phyloP scores from a whole-genome alignment of 345 rosid species.

The Sonneratia caseolaris region DNA sequence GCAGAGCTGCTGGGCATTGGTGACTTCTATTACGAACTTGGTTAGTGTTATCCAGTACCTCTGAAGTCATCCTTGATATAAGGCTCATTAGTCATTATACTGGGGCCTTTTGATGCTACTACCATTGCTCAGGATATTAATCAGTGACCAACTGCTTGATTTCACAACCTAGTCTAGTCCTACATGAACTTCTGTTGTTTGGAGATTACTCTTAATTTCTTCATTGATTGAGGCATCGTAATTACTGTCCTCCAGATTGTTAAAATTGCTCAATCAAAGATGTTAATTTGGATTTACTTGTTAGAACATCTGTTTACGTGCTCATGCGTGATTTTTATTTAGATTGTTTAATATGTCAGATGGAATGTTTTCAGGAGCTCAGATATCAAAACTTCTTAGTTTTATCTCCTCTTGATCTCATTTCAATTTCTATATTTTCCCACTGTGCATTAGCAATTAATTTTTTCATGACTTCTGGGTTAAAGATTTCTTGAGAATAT shows the following conservation, averaged over 20 bases:
- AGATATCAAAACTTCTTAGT: neutral
- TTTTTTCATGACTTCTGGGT: no score
- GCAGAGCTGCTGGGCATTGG: conserved; percentile 95
- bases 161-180: neutral
- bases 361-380: neutral
- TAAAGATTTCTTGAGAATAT: no score
- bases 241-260: no score
- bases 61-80: neutral
- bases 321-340: neutral
- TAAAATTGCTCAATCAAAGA: neutral
- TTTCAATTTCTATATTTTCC: no score
- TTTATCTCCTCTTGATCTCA: neutral
- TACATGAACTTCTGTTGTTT: neutral
- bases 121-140: neutral
- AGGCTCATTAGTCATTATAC: neutral
- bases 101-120: neutral
- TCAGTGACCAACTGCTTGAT: neutral
- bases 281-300: neutral
- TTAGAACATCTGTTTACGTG: neutral
- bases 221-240: neutral
- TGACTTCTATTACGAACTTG: conserved; percentile 93
- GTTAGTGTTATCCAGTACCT: conserved; percentile 22
- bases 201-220: neutral
- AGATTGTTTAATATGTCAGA: neutral
- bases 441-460: no score